Evolutionary conservation across 306 rosid genomes (phyloP).

Genomic region (Luffa aegyptiaca): DNA sequence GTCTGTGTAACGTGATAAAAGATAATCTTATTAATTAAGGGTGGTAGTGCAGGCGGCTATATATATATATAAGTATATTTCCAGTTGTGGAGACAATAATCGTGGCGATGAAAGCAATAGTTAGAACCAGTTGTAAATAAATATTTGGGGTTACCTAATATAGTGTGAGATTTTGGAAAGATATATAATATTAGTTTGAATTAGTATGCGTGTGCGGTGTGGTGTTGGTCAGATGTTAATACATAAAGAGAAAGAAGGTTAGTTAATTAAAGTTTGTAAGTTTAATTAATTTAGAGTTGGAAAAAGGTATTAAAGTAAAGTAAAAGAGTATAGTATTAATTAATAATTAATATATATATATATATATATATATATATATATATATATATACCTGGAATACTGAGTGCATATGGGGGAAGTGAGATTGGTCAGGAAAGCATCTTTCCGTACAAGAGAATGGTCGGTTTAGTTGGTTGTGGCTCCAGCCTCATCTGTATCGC

Average conservation of each 20-base stretch:
- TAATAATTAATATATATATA: neutral
- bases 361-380: neutral
- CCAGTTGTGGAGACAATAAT: constrained; percentile 2
- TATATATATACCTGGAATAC: neutral
- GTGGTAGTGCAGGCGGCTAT: neutral
- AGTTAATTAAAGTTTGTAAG: neutral
- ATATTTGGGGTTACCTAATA: neutral
- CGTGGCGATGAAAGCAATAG: neutral
- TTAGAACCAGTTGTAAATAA: neutral
- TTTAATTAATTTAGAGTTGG: no score
- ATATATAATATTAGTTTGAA: neutral
- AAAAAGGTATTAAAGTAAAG: neutral
- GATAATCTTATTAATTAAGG: neutral
- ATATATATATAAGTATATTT: neutral
- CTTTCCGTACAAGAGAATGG: constrained; percentile 27
- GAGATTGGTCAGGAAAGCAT: constrained; percentile 43
- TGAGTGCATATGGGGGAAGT: constrained; percentile 36
- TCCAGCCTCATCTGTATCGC: neutral
- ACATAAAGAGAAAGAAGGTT: neutral
- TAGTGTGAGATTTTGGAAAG: neutral
- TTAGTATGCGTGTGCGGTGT: neutral
- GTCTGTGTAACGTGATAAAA: neutral
- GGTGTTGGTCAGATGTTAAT: neutral
- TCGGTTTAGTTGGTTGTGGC: neutral
- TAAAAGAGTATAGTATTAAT: neutral